Base-by-base conservation (phyloP, 2,329 filamentous ascomycete species). In the Fusarium sp. region DNA sequence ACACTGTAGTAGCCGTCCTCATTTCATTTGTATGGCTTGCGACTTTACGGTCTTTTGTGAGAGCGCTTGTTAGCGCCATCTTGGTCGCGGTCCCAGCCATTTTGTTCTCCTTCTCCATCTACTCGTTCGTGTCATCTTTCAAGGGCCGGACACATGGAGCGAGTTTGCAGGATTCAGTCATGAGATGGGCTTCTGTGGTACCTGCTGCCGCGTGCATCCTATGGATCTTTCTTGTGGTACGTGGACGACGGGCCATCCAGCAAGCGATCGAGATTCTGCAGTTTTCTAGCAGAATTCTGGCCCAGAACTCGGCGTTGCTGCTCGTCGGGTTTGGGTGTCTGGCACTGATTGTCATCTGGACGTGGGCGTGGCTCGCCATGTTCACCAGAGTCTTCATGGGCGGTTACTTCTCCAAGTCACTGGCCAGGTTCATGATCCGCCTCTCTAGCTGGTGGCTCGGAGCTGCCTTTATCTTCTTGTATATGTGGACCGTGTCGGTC, bases 321-420 rank as follows among this genome's bases (percentile, higher is more conserved):
- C 81, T 94, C 2, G 89, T 98, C n/a, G 97, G 97, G 4, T 92
- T 98, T 78, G 90, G 88, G 12, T 93, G 93, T 25, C 88, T 98
- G 15, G 89, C 86, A 8, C 86, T 92, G 30, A 93, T 97, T 50
- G 93, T 98, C 11, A 85, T 90, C 15, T 98, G 95, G 93, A 98
- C 95, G 0, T 99, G 97, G 97, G 83, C 94, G 8, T 99, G 97
- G 97, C 90, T 98, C 76, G 91, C 92, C 77, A 98, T 99, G 95
- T 98, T 99, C 83, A 96, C 95, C 9, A 90, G 95, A 52, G 92
- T 98, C 68, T 99, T 99, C 82, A 90, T 98, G 68, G 95, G 94
- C n/a, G 97, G 97, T 0, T 93, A 95, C 82, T 91, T 96, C 74
- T 91, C 91, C 17, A 90, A 89, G 69, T 85, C 81, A 22, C 85